Evolutionary conservation across 495 filamentous ascomycete genomes (phyloP), one percentile per base, ranked within the genome.

Genomic region (Pyrenula massariospora): DNA sequence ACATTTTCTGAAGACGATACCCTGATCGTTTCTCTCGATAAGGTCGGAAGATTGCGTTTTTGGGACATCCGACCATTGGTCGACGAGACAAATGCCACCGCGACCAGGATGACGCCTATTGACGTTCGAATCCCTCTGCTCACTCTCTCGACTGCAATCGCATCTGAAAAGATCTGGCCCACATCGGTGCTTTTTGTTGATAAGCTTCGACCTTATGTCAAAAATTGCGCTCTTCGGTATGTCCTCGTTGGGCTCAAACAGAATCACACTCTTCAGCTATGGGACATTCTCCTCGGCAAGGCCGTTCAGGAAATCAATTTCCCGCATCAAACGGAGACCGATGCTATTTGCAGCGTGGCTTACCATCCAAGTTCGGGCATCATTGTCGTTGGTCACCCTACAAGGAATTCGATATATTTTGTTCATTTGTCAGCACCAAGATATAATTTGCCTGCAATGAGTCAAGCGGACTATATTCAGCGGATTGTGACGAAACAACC

Each of bases 171-270:
- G 70, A 87, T 89, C 1, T 95, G 89, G 85, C 91, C 94, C 19
- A 96, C 92, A 0, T 96, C 93, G 21, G 87, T 99, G 52, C 81
- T 95, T 68, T 85, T 99, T 73, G 78, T 97, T 60, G 94, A 99
- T 70, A 97, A 97, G 76, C 82, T 87, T 66, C 85, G 90, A 19
- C 88, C 93, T 24, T 95, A 91, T 67, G 79, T 83, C 67, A 93
- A 88, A 69, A 86, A 86, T 25, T 84, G 84, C 65, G 91, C 94
- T 19, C 72, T 94, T 57, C 81, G 94, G 58, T 99, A 97, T 72
- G 83, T 97, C 70, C 81, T 99, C 57, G 91, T 99, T 53, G 94
- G 94, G 58, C 87, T 96, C 78, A 97, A 96, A 73, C 94, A 97
- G 68, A 99, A 99, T 68, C 94, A 99, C 73, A 93, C 91, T 52